A percentile compares a stretch with the other conserved stretches of the same genome.
Evolutionary conservation across 257 asterid genomes (phyloP).

Genomic region (Solanum virginianum): DNA sequence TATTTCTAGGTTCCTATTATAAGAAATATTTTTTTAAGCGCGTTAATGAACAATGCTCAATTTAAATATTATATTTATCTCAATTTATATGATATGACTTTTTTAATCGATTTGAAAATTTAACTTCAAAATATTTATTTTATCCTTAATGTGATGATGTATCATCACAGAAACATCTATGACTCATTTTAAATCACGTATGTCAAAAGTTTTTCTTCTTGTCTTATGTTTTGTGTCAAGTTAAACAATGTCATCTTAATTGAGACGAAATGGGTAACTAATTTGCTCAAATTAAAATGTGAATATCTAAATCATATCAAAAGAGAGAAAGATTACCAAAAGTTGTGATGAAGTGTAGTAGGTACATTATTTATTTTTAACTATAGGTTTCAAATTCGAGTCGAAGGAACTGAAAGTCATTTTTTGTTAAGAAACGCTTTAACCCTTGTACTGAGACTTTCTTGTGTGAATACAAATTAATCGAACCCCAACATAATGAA

Average conservation of each 20-base stretch:
- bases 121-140: too few relatives aligned
- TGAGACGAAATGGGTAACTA: not conserved
- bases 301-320: not conserved
- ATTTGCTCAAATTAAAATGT: not conserved
- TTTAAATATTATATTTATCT: not conserved
- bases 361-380: not conserved
- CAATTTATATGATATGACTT: too few relatives aligned
- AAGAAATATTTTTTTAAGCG: not conserved
- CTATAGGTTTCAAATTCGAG: rapidly evolving
- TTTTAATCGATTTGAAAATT: too few relatives aligned
- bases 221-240: too few relatives aligned
- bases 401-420: not conserved
- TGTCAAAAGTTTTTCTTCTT: too few relatives aligned
- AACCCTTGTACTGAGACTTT: not conserved
- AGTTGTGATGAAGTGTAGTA: not conserved
- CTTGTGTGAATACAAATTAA: not conserved
- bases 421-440: too few relatives aligned
- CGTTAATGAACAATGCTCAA: not conserved
- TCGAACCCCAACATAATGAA: not conserved
- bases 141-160: too few relatives aligned
- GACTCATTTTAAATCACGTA: too few relatives aligned
- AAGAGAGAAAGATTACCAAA: not conserved
- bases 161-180: too few relatives aligned
- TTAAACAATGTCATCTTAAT: too few relatives aligned
- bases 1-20: not conserved